Base-by-base conservation (phyloP, 345 rosid species). In the Kandelia obovata region DNA sequence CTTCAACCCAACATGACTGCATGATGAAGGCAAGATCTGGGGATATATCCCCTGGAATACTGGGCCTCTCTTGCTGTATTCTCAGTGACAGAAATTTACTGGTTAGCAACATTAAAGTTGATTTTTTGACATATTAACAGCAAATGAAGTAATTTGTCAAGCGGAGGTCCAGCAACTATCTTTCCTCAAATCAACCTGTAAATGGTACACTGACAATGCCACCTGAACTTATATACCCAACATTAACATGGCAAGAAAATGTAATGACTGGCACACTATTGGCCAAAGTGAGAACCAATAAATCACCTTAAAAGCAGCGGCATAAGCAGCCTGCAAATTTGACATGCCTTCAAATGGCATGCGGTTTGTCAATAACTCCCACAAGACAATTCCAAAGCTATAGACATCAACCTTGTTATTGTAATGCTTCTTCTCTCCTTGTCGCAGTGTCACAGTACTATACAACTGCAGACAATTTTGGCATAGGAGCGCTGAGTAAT, bases 341-440 rank as follows among this genome's bases (percentile, higher is more conserved):
- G 97, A 94, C 98, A 94, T 94, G 62, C 98, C 95, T 77, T 94
- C 95, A 27, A 94, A 91, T 9, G 98, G 98, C 97, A 94, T 78
- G 61, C 96, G 94, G 79, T 91, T 94, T 26, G 97, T 91, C 64
- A 94, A 76, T 30, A 94, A 75, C 78, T 94, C 98, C 97, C 98
- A 94, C 2, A 94, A 76, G 26, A 94, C 98, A 34, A 94, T 91
- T 53, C 97, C 98, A 39, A 94, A 94, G 85, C 98, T 94, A 83
- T 91, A 94, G 67, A 94, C 98, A 67, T 94, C 98, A 4, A 94
- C 96, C 78, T 89, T 94, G 86, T 94, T 94, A 74, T 91, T 94
- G 78, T 94, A 94, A 73, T 94, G 98, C 79, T 91, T 94, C 89
- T 94, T 89, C 79, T 94, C 98, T 69, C 98, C 98, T 75, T 77